phyloP scores from a whole-genome alignment of 2,329 filamentous ascomycete species.

The Verticillium albo-atrum region DNA sequence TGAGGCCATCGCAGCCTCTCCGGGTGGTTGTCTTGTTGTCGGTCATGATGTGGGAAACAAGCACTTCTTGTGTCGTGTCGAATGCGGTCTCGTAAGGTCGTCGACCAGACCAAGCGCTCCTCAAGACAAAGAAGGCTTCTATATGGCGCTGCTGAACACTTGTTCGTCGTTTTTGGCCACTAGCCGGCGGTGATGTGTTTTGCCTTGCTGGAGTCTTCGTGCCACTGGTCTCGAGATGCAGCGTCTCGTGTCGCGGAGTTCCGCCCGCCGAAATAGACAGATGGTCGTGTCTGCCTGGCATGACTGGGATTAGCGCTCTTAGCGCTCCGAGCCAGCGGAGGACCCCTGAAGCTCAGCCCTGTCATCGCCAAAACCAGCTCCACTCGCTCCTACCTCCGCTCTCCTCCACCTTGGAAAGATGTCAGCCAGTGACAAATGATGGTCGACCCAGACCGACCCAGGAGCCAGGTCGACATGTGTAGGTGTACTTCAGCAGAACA shows the following conservation, averaged over 20 bases:
- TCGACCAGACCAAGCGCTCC: not conserved
- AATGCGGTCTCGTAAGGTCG: not conserved
- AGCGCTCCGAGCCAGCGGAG: not conserved
- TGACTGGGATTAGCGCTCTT: not conserved
- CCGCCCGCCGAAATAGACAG: not conserved
- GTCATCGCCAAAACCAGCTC: not conserved
- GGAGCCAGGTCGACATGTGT: too few species aligned
- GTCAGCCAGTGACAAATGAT: not conserved
- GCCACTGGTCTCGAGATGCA: not conserved
- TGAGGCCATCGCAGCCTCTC: not conserved
- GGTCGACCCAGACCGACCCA: too few species aligned
- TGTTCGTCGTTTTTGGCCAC: not conserved
- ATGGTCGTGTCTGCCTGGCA: not conserved
- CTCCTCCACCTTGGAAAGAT: not conserved
- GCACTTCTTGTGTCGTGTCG: too few species aligned
- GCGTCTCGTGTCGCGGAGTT: not conserved
- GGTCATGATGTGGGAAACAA: not conserved
- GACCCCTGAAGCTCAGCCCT: not conserved
- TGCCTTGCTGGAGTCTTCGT: not conserved
- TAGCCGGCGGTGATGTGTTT: not conserved
- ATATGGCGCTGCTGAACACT: not conserved
- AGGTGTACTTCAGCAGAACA: too few species aligned
- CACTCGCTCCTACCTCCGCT: not conserved
- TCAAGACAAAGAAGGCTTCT: not conserved
- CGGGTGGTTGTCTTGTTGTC: not conserved